Evolutionary conservation across 225 moss, liverwort and hornwort species (phyloP).

Genomic region (Physcomitrium patens): DNA sequence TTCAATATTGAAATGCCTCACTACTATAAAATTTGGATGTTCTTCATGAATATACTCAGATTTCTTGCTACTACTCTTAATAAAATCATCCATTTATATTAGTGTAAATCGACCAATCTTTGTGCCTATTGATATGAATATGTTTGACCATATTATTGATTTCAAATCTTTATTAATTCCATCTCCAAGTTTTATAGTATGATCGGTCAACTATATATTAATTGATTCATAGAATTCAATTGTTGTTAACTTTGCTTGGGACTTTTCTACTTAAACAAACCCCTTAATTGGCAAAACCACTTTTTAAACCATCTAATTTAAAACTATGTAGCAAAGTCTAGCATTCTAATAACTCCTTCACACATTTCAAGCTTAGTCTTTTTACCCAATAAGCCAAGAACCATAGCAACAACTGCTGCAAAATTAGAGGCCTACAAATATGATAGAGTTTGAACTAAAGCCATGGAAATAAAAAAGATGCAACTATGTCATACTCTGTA

Average conservation of each 20-base stretch:
- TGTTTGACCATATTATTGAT: constrained; percentile 79
- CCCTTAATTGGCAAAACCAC: constrained; percentile 48
- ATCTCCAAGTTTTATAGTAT: constrained; percentile 34
- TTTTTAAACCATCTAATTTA: constrained; percentile 28
- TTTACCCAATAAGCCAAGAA: neutral
- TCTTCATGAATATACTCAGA: constrained; percentile 84
- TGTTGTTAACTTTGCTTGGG: constrained; percentile 46
- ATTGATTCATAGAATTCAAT: constrained; percentile 46
- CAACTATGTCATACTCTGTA: constrained; percentile 48
- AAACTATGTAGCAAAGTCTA: constrained; percentile 12
- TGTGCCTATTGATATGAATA: constrained; percentile 70
- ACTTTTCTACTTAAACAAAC: constrained; percentile 38
- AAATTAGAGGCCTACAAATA: constrained; percentile 36
- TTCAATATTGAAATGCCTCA: constrained; percentile 92
- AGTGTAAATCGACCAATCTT: constrained; percentile 70
- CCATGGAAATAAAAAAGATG: constrained; percentile 39
- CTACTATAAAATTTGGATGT: constrained; percentile 87
- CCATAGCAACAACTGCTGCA: neutral
- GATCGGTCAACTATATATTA: constrained; percentile 51
- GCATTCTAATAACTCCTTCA: constrained; percentile 18
- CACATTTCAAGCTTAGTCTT: constrained; percentile 15
- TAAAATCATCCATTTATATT: constrained; percentile 79
- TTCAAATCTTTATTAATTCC: constrained; percentile 47
- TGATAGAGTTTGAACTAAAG: constrained; percentile 40
- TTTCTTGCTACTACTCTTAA: constrained; percentile 92